A percentile compares a stretch with the other conserved stretches of the same genome.
Conservation (phyloP, 192 early-diverging fungal species). For the Rhizoclosmatium sp. region DNA sequence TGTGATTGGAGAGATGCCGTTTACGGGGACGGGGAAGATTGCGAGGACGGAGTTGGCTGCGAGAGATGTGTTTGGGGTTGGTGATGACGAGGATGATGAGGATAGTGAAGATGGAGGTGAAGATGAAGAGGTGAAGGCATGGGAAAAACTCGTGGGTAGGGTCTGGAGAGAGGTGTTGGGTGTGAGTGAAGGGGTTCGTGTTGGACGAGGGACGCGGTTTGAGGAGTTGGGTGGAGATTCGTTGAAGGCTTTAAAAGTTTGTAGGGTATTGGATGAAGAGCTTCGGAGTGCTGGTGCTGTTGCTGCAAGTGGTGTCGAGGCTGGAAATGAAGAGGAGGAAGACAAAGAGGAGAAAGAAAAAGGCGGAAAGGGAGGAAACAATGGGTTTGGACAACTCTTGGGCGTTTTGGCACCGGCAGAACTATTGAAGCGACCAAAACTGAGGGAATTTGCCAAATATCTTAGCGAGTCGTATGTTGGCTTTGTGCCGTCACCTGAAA, state of each 20-base stretch:
- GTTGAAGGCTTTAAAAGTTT: slow-evolving; percentile 42
- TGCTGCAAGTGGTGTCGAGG: not conserved
- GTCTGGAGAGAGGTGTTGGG: slow-evolving; percentile 34
- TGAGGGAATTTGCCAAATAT: slow-evolving; percentile 42
- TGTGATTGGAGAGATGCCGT: slow-evolving; percentile 14
- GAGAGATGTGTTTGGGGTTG: not conserved
- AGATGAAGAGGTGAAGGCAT: slow-evolving; percentile 14
- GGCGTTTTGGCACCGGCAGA: slow-evolving; percentile 48
- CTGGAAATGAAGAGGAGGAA: not conserved
- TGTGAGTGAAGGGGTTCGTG: not conserved
- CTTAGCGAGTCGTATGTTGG: slow-evolving; percentile 12
- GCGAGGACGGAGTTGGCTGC: slow-evolving; percentile 5
- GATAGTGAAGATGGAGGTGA: not conserved
- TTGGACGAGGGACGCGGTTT: slow-evolving; percentile 27
- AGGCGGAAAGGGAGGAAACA: not conserved
- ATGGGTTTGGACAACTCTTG: slow-evolving; percentile 46
- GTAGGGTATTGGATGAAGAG: slow-evolving; percentile 17
- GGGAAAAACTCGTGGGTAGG: slow-evolving; percentile 16
- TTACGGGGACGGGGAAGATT: slow-evolving; percentile 32
- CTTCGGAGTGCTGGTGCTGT: not conserved
- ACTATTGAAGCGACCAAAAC: slow-evolving; percentile 39
- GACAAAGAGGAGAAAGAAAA: not conserved
- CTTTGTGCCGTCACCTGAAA: not conserved
- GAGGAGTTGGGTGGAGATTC: slow-evolving; percentile 50
- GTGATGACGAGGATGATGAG: slow-evolving; percentile 20